Base-by-base conservation (phyloP, 2,329 filamentous ascomycete species). In the Periglandula ipomoeae region DNA sequence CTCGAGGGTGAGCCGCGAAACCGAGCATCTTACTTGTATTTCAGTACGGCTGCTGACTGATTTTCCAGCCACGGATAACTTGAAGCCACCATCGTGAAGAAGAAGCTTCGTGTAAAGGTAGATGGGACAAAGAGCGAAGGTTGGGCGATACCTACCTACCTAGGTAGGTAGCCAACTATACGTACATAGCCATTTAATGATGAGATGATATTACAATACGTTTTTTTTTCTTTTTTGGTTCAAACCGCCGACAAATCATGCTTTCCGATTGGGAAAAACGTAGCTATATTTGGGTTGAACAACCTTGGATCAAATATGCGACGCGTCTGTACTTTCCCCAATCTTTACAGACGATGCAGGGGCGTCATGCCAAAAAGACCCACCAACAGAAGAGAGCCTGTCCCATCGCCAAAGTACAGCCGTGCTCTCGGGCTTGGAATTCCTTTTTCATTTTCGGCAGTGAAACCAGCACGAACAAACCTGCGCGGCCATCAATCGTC, bases 61-160 rank as follows among this genome's bases (percentile, higher is more conserved):
- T n/a, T 9, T 38, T 39, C 17, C 55, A 94, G 88, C 87, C 35
- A 94, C 89, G 59, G 87, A 90, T 55, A 89, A 85, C 56, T 69
- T 94, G 38, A 87, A 89, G 62, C 86, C 91, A 22, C 86, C 88
- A 3, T 77, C 81, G 50, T 88, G 63, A 76, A 15, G n/a, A 26
- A 15, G 19, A 15, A 19, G 15, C 30, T 32, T n/a, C n/a, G n/a
- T n/a, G n/a, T n/a, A n/a, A n/a, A n/a, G n/a, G n/a, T n/a, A n/a
- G n/a, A n/a, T n/a, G n/a, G n/a, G n/a, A n/a, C n/a, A n/a, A n/a
- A n/a, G n/a, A n/a, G n/a, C n/a, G n/a, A 15, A 44, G 5, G 19
- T 27, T 19, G 26, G 19, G n/a, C n/a, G n/a, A n/a, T n/a, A n/a
- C n/a, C n/a, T n/a, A n/a, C n/a, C n/a, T n/a, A n/a, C n/a, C n/a